phyloP scores from a whole-genome alignment of 768 basidiomycete species.

The Pisolithus microcarpus region DNA sequence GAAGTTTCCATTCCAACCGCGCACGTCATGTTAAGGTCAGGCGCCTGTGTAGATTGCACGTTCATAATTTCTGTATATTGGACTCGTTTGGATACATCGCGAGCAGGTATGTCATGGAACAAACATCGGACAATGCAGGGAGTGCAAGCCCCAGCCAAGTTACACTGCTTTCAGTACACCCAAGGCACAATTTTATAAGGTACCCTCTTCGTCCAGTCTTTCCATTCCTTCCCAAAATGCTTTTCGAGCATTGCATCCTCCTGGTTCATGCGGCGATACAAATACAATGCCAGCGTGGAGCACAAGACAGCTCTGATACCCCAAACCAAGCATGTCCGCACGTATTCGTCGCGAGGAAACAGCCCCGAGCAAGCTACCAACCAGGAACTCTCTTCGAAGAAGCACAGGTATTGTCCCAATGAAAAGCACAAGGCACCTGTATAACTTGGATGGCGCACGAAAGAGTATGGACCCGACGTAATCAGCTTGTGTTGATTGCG shows the following conservation, averaged over 20 bases:
- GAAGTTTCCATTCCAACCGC: slow-evolving; percentile 63
- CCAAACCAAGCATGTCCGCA: background rate
- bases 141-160: too few relatives aligned
- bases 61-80: background rate
- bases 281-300: accelerated
- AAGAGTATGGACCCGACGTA: slow-evolving; percentile 18
- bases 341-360: slow-evolving; percentile 1
- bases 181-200: slow-evolving; percentile 18
- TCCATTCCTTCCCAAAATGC: slow-evolving; percentile 23
- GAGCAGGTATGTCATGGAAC: too few relatives aligned
- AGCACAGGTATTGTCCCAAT: slow-evolving; percentile 2
- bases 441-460: slow-evolving; percentile 29
- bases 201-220: slow-evolving; percentile 16
- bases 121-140: too few relatives aligned
- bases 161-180: background rate
- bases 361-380: slow-evolving; percentile 3
- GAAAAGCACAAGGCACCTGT: background rate
- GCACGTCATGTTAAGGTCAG: slow-evolving; percentile 43
- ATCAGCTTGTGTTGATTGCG: slow-evolving; percentile 17
- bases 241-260: slow-evolving; percentile 26
- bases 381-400: slow-evolving; percentile 5
- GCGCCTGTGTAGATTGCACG: too few relatives aligned
- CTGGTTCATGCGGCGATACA: slow-evolving; percentile 14
- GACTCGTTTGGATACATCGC: background rate
- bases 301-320: background rate